Evolutionary conservation across 768 basidiomycete species (phyloP), one percentile per base, ranked within the genome.

Genomic region (Kwoniella heveanensis): DNA sequence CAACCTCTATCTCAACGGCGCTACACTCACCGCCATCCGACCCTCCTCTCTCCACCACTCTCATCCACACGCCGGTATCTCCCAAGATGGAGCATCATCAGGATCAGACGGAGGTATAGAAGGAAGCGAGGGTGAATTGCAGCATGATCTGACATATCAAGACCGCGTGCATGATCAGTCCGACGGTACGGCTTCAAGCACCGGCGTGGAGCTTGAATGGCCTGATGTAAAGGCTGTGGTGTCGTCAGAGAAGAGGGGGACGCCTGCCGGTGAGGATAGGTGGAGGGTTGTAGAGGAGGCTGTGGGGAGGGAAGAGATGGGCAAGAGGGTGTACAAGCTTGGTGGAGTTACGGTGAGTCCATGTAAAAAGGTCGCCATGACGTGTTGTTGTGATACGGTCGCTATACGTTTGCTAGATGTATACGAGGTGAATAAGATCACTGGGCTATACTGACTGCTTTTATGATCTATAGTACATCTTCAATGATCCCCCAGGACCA

Each of bases 331-430:
- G 6, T 57, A 67, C 24, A 49, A 57, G 26, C 57, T 74, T n/a
- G 55, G 58, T 12, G 73, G 73, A n/a, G 66, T 67, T 12, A 74
- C 73, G 12, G 72, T 74, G 54, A 69, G 72, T n/a, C n/a, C n/a
- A n/a, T n/a, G n/a, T n/a, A n/a, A n/a, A n/a, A n/a, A n/a, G n/a
- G n/a, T n/a, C n/a, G n/a, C n/a, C n/a, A n/a, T n/a, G 19, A 22
- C 5, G 46, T 22, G 6, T 25, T 30, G 27, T 17, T 25, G 51
- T 22, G 22, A 52, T n/a, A n/a, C n/a, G n/a, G n/a, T n/a, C n/a
- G n/a, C n/a, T n/a, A n/a, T n/a, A n/a, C n/a, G n/a, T n/a, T n/a
- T n/a, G n/a, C n/a, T n/a, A n/a, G n/a, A n/a, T n/a, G n/a, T n/a
- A n/a, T n/a, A n/a, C n/a, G n/a, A n/a, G n/a, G n/a, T n/a, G n/a